Evolutionary conservation across 192 early-diverging fungal genomes (phyloP), one percentile per base, ranked within the genome.

Genomic region (Tieghemiomyces parasiticus): DNA sequence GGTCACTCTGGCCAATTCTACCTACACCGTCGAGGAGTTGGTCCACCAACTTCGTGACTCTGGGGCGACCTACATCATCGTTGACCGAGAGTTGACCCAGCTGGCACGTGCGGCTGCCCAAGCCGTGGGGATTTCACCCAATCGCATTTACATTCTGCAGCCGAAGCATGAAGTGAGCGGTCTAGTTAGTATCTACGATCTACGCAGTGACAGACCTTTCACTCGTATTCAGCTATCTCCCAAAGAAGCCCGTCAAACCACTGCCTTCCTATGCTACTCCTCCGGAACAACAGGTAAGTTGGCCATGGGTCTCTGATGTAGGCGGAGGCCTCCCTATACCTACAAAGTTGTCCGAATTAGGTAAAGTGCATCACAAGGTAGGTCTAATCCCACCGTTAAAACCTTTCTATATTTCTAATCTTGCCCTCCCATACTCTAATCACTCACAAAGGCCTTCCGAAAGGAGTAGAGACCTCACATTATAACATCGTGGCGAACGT

Each of bases 1-100:
- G 1, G 75, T 89, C 20, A 83, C 88, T 1, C 81, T 83, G 14
- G 81, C 81, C 33, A 96, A 92, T 58, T 91, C 91, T 34, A 76
- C 75, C 6, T 96, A 96, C 71, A 90, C 81, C 4, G 72, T 74
- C 55, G 67, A 74, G 54, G 93, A 97, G 62, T 68, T 93, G 6
- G 78, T 82, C 3, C 78, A 87, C 63, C 90, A 93, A 60, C 68
- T 96, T 47, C 61, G 68, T 10, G 83, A 89, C 46, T 81, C 83
- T 6, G 65, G 73, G 22, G 87, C 90, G 45, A 76, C 71, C 35
- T 67, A 68, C 20, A 65, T 93, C 14, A 71, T 95, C 35, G 86
- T 81, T 20, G 54, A 60, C 38, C n/a, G 9, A 1, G 9, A 30
- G 44, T n/a, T 30, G 1, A 9, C 24, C 14, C 42, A 42, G 13